Percentiles rank a stretch among this genome's conserved stretches.
These are phyloP conservation scores for Ogataea ramenticola DNA, from an alignment of 805 yeast species.

Conservation along the genomic window DNA sequence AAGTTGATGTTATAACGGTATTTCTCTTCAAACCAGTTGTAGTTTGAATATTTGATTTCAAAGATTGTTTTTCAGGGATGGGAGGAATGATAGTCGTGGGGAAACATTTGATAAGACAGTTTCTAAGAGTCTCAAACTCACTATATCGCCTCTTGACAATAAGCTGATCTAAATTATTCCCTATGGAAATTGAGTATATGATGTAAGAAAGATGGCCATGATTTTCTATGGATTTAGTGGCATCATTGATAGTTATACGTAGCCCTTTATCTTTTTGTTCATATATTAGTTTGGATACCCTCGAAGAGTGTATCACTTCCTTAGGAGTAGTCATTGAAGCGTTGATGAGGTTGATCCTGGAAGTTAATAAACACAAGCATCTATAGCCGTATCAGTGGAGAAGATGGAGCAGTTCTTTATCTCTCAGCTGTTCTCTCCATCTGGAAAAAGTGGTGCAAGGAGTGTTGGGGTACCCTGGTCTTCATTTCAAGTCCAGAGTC, in stretches of 20 bases:
- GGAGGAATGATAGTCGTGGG: constrained; percentile 89
- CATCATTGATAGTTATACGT: constrained; percentile 50
- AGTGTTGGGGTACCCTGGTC: too few species aligned
- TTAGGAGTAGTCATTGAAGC: background rate
- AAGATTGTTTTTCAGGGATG: constrained; percentile 78
- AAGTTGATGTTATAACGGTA: background rate
- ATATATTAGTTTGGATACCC: constrained; percentile 18
- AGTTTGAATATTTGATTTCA: constrained; percentile 28
- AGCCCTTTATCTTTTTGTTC: constrained; percentile 8
- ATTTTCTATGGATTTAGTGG: constrained; percentile 81
- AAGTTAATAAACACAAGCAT: background rate
- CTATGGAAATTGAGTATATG: constrained; percentile 73
- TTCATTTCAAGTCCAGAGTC: too few species aligned
- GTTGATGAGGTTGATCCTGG: background rate
- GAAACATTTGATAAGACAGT: constrained; percentile 58
- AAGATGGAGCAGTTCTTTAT: too few species aligned
- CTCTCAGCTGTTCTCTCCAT: too few species aligned
- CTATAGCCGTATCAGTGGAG: too few species aligned
- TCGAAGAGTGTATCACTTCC: constrained; percentile 15
- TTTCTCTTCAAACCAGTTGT: constrained; percentile 21
- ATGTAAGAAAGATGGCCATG: constrained; percentile 47
- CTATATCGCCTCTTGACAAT: constrained; percentile 80
- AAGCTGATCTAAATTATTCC: constrained; percentile 23
- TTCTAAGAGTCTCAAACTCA: constrained; percentile 82
- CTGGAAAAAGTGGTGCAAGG: too few species aligned